phyloP scores from a whole-genome alignment of 441 rosid species.

The Macaranga tanarius region DNA sequence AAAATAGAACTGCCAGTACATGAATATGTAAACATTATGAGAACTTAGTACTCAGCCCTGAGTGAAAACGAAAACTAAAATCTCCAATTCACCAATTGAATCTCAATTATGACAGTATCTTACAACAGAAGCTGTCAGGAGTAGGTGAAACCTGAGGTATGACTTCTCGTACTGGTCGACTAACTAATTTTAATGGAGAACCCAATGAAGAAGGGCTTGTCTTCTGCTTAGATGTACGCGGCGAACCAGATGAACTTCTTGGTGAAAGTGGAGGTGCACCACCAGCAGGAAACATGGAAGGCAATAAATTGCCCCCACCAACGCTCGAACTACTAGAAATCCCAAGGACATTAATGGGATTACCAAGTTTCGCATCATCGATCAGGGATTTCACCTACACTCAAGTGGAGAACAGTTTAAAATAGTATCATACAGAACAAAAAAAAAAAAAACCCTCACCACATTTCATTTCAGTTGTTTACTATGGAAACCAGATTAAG shows the following conservation, averaged over 20 bases:
- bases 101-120: slow-evolving; percentile 21
- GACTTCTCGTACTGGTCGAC: slow-evolving; percentile 68
- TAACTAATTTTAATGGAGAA: slow-evolving; percentile 67
- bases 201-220: slow-evolving; percentile 71
- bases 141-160: slow-evolving; percentile 78
- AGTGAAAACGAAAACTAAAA: slow-evolving; percentile 5
- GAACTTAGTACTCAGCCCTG: slow-evolving; percentile 7
- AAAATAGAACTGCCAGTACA: slow-evolving; percentile 77
- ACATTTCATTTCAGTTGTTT: too few relatives aligned
- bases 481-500: not conserved
- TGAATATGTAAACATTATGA: slow-evolving; percentile 9
- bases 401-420: slow-evolving; percentile 7
- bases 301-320: slow-evolving; percentile 48
- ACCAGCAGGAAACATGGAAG: slow-evolving; percentile 91
- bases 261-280: slow-evolving; percentile 97
- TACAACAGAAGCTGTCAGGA: slow-evolving; percentile 23
- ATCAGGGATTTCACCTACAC: slow-evolving; percentile 66
- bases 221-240: slow-evolving; percentile 72
- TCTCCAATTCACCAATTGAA: slow-evolving; percentile 11
- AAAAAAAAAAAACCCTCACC: too few relatives aligned
- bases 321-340: slow-evolving; percentile 43
- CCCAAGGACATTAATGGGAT: slow-evolving; percentile 53
- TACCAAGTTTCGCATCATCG: slow-evolving; percentile 68
- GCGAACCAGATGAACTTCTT: slow-evolving; percentile 82
- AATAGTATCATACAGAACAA: not conserved